These are phyloP conservation scores for Diaporthe velutina DNA, from an alignment of 2,329 filamentous ascomycete species.

Conservation along the genomic window DNA sequence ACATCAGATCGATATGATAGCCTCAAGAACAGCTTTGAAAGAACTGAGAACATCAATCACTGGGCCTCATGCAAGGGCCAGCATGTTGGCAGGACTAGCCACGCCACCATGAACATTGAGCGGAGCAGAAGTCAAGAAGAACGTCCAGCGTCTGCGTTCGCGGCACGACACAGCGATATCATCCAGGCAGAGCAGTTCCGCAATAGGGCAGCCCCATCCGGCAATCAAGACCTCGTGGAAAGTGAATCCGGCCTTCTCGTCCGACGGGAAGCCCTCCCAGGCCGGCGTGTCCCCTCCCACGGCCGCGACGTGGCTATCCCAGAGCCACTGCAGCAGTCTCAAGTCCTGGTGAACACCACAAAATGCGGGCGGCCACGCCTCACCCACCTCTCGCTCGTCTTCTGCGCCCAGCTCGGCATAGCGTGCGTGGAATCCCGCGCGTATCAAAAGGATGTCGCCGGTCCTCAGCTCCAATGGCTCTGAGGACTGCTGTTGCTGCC, in stretches of 20 bases:
- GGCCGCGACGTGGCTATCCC: conserved; percentile 76
- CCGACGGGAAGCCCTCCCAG: conserved; percentile 72
- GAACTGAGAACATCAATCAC: not conserved
- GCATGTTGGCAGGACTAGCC: conserved; percentile 29
- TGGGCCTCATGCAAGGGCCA: conserved; percentile 1
- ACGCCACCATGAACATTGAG: conserved; percentile 22
- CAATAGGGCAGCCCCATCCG: conserved; percentile 49
- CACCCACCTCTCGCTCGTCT: not conserved
- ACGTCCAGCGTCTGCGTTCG: conserved; percentile 47
- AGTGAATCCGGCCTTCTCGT: not conserved
- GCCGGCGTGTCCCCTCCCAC: conserved; percentile 73
- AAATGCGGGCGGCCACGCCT: conserved; percentile 24
- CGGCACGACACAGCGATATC: conserved; percentile 46
- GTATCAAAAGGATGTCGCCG: conserved; percentile 31
- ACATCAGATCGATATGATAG: not conserved
- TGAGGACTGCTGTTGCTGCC: conserved; percentile 1
- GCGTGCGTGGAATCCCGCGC: conserved; percentile 18
- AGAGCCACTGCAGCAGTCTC: conserved; percentile 65
- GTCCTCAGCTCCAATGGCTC: conserved; percentile 14
- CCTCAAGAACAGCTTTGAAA: too few relatives aligned
- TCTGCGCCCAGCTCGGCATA: not conserved
- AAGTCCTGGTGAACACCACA: conserved; percentile 13
- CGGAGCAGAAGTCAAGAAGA: conserved; percentile 47
- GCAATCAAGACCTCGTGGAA: conserved; percentile 49
- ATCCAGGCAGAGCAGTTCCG: conserved; percentile 50